Percentiles rank a stretch among this genome's conserved stretches.
Evolutionary conservation across 2,329 filamentous ascomycete species (phyloP).

Genomic region (Colletotrichum sp.): DNA sequence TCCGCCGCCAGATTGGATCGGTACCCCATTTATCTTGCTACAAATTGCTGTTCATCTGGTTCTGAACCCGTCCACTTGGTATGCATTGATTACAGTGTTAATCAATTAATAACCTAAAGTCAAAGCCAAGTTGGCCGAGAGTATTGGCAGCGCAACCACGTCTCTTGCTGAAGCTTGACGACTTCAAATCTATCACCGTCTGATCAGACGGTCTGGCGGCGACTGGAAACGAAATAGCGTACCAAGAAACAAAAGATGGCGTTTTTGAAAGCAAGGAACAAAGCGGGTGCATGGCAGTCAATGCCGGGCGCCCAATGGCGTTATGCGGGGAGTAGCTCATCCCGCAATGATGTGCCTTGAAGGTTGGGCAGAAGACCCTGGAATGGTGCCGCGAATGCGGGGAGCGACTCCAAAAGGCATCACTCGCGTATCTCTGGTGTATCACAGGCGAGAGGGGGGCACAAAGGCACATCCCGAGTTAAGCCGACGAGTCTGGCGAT

Average conservation of each 20-base stretch:
- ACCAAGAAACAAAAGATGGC: neutral
- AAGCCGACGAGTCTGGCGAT: neutral
- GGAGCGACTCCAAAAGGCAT: neutral
- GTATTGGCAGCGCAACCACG: slow-evolving; percentile 34
- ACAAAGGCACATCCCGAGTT: neutral
- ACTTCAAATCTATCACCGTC: neutral
- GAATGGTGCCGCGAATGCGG: neutral
- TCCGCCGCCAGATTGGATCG: slow-evolving; percentile 16
- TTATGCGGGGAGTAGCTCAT: slow-evolving; percentile 15
- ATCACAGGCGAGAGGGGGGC: neutral
- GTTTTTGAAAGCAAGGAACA: slow-evolving; percentile 3
- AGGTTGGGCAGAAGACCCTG: slow-evolving; percentile 5
- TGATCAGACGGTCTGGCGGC: slow-evolving; percentile 27
- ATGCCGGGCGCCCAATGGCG: slow-evolving; percentile 5
- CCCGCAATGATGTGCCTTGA: neutral
- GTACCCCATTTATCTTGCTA: neutral
- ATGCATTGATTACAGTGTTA: slow-evolving; percentile 1
- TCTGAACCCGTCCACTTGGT: neutral
- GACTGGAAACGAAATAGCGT: neutral
- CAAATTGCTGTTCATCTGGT: neutral
- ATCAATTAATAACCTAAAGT: slow-evolving; percentile 11
- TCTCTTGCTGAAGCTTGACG: slow-evolving; percentile 28
- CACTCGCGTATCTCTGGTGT: neutral
- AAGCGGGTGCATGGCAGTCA: slow-evolving; percentile 3
- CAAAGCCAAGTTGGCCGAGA: slow-evolving; percentile 6